A percentile compares a stretch with the other conserved stretches of the same genome.
Evolutionary conservation across 495 filamentous ascomycete genomes (phyloP).

Genomic region (Bacidia rubella): DNA sequence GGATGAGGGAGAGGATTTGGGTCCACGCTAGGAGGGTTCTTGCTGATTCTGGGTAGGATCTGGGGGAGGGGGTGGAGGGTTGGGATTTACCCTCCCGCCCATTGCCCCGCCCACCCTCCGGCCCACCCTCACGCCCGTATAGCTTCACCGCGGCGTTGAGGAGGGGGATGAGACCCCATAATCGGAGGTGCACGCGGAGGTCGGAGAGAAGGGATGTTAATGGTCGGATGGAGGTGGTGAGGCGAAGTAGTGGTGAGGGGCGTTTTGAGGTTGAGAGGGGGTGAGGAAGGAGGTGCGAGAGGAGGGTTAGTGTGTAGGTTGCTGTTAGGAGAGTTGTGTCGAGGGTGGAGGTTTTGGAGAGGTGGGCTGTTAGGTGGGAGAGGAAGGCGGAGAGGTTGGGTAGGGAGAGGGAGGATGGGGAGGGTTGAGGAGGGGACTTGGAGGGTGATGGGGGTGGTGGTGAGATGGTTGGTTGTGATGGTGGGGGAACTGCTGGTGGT

Average conservation of each 20-base stretch:
- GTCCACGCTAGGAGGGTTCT: constrained; percentile 53
- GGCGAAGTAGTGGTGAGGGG: constrained; percentile 7
- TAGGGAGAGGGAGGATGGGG: background rate
- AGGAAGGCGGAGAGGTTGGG: background rate
- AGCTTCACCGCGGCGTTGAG: constrained; percentile 56
- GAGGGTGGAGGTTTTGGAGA: constrained; percentile 44
- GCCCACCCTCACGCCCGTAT: too few relatives aligned
- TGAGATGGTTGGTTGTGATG: background rate
- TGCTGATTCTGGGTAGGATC: too few relatives aligned
- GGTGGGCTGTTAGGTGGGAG: constrained; percentile 26
- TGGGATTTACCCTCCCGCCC: too few relatives aligned
- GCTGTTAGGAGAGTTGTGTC: constrained; percentile 48
- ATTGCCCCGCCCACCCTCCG: too few relatives aligned
- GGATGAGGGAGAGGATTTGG: constrained; percentile 52
- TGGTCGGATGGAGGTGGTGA: constrained; percentile 17
- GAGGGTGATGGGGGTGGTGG: background rate
- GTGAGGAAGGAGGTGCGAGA: constrained; percentile 19
- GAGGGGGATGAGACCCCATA: constrained; percentile 68
- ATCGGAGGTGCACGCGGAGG: constrained; percentile 55
- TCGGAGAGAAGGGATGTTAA: constrained; percentile 45
- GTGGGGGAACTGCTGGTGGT: background rate
- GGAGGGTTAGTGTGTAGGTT: constrained; percentile 48
- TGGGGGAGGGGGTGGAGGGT: too few relatives aligned
- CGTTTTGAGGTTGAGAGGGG: constrained; percentile 24
- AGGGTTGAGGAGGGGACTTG: background rate